Percentiles rank a stretch among this genome's conserved stretches.
Conservation (phyloP, 441 rosid genomes). For the Euphorbia corollata region DNA sequence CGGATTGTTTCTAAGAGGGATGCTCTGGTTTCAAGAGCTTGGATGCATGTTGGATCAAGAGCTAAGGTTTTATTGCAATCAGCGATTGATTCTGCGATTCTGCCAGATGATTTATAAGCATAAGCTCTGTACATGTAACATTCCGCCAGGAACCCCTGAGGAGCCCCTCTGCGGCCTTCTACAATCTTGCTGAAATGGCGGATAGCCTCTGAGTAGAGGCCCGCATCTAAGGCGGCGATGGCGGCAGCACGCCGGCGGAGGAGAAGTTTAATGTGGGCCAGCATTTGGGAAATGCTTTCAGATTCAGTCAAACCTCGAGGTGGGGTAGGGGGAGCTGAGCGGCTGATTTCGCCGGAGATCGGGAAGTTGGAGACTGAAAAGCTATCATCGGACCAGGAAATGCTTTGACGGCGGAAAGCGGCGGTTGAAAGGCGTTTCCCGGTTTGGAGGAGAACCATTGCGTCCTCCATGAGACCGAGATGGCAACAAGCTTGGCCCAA, state of each 20-base stretch:
- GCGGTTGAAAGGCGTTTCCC: slow-evolving; percentile 85
- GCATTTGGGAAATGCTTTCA: slow-evolving; percentile 55
- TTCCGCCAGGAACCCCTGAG: slow-evolving; percentile 74
- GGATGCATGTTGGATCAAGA: slow-evolving; percentile 59
- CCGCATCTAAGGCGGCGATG: slow-evolving; percentile 69
- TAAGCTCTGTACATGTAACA: slow-evolving; percentile 75
- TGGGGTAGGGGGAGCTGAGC: slow-evolving; percentile 46
- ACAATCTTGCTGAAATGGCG: slow-evolving; percentile 81
- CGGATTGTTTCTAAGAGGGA: slow-evolving; percentile 57
- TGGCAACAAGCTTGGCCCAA: slow-evolving; percentile 92
- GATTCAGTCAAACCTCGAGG: slow-evolving; percentile 43
- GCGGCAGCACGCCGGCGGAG: slow-evolving; percentile 84
- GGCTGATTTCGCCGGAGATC: slow-evolving; percentile 24
- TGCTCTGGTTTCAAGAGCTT: slow-evolving; percentile 84
- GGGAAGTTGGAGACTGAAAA: slow-evolving; percentile 50
- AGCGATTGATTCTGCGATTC: slow-evolving; percentile 72
- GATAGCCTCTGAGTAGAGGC: slow-evolving; percentile 64
- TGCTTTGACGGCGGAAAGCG: slow-evolving; percentile 83
- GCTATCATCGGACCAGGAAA: slow-evolving; percentile 77
- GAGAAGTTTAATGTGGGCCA: slow-evolving; percentile 72
- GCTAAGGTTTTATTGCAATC: slow-evolving; percentile 82
- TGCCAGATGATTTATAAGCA: slow-evolving; percentile 55
- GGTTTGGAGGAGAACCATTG: slow-evolving; percentile 87
- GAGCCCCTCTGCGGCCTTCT: slow-evolving; percentile 73
- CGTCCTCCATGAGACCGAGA: slow-evolving; percentile 90